These are phyloP conservation scores for Bryoglossum gracile DNA, from an alignment of 495 filamentous ascomycete genomes.

Conservation along the genomic window DNA sequence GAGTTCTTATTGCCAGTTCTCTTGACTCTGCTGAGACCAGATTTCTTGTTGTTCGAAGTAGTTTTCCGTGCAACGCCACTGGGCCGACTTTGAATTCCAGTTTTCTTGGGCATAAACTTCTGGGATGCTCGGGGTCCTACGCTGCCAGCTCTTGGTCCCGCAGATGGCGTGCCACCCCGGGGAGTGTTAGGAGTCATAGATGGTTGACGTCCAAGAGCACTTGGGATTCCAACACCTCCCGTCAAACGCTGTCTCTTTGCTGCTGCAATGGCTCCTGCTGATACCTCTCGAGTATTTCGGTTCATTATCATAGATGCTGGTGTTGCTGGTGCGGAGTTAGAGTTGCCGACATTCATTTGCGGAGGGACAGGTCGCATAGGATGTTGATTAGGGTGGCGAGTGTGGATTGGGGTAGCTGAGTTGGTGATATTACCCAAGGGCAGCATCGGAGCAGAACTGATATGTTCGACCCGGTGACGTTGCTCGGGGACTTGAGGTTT, in stretches of 20 bases:
- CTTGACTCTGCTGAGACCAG: slow-evolving; percentile 44
- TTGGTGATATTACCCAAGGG: slow-evolving; percentile 41
- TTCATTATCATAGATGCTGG: slow-evolving; percentile 55
- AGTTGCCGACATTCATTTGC: slow-evolving; percentile 17
- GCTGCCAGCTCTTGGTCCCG: slow-evolving; percentile 56
- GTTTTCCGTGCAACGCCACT: slow-evolving; percentile 41
- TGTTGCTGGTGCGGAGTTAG: slow-evolving; percentile 57
- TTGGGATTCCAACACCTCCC: slow-evolving; percentile 56
- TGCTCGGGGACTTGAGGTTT: slow-evolving; percentile 39
- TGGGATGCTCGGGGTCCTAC: slow-evolving; percentile 54
- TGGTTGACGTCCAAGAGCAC: slow-evolving; percentile 67
- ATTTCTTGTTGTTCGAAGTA: no score
- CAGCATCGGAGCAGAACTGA: slow-evolving; percentile 35
- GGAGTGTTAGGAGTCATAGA: slow-evolving; percentile 81
- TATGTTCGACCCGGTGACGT: slow-evolving; percentile 33
- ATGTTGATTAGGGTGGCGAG: slow-evolving; percentile 34
- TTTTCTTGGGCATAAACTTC: slow-evolving; percentile 49
- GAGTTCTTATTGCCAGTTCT: slow-evolving; percentile 50
- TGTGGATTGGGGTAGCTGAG: slow-evolving; percentile 32
- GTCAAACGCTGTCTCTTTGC: slow-evolving; percentile 66
- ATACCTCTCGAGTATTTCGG: slow-evolving; percentile 66
- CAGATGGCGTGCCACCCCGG: slow-evolving; percentile 60
- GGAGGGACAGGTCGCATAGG: slow-evolving; percentile 36
- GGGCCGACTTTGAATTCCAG: slow-evolving; percentile 47
- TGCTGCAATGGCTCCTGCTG: slow-evolving; percentile 62